Conservation (phyloP, 805 yeast genomes). For the Barnettozyma populi region DNA sequence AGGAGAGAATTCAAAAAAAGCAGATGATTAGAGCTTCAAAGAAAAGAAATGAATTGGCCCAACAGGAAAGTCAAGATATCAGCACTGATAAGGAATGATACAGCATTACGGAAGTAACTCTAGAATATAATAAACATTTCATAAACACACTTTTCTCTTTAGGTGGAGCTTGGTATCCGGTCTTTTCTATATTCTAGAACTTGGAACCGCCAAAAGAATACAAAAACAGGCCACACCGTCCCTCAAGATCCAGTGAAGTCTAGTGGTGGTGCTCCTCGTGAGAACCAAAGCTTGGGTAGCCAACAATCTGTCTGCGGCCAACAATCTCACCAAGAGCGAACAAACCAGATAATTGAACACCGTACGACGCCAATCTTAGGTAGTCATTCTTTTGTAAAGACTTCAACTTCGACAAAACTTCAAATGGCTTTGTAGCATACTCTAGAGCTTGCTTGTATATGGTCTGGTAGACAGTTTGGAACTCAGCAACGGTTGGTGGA, state of each 20-base stretch:
- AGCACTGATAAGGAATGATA: not conserved
- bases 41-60: conserved; percentile 36
- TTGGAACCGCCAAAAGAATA: not conserved
- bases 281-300: conserved; percentile 64
- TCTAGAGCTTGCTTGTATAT: conserved; percentile 41
- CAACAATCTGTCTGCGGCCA: conserved; percentile 92
- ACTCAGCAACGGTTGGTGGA: conserved; percentile 77
- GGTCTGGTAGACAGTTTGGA: conserved; percentile 66
- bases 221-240: not conserved
- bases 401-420: conserved; percentile 41
- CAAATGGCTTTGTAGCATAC: conserved; percentile 55
- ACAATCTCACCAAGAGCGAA: conserved; percentile 93
- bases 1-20: conserved; percentile 54
- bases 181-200: not conserved
- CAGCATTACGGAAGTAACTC: not conserved
- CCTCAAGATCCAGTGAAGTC: not conserved
- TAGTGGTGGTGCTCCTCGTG: conserved; percentile 25
- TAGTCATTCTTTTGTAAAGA: conserved; percentile 49
- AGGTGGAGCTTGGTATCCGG: not conserved
- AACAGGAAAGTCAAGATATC: conserved; percentile 3
- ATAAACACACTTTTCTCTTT: conserved; percentile 5
- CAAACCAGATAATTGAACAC: conserved; percentile 81
- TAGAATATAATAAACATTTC: conserved; percentile 4
- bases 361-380: conserved; percentile 66
- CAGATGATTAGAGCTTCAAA: conserved; percentile 78